A percentile compares a stretch with the other conserved stretches of the same genome.
phyloP scores from a whole-genome alignment of 2,329 filamentous ascomycete genomes.

The Chrysosporium keratinophilum region DNA sequence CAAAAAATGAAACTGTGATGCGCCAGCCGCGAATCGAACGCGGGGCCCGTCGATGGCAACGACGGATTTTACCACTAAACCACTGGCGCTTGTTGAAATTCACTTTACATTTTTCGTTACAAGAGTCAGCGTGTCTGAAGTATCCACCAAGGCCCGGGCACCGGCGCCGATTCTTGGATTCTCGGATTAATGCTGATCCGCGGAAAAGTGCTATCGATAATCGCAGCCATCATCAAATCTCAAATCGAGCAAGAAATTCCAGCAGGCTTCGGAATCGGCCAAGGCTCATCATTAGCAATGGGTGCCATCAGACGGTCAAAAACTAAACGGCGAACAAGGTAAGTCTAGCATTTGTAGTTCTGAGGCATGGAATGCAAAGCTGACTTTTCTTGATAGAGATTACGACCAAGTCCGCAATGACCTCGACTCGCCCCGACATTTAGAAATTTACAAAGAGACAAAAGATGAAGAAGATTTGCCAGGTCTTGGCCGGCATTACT shows the following conservation, averaged over 20 bases:
- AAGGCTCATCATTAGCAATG: conserved; percentile 41
- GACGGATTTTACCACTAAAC: too few species aligned
- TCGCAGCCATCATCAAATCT: too few species aligned
- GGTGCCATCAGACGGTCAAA: conserved; percentile 59
- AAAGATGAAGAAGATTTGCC: conserved; percentile 81
- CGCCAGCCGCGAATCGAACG: too few species aligned
- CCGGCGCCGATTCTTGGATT: too few species aligned
- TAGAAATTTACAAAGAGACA: conserved; percentile 64
- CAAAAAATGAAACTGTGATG: too few species aligned
- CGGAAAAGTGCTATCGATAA: too few species aligned
- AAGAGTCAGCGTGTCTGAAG: too few species aligned
- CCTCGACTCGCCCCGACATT: conserved; percentile 64
- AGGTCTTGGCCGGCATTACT: conserved; percentile 76
- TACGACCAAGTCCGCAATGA: conserved; percentile 87
- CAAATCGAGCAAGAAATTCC: neutral
- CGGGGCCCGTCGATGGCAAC: too few species aligned
- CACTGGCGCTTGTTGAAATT: too few species aligned
- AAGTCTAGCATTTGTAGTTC: conserved; percentile 18
- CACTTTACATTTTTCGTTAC: too few species aligned
- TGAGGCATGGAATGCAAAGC: conserved; percentile 33
- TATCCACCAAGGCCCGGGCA: too few species aligned
- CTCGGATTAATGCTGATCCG: too few species aligned
- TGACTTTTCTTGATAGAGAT: conserved; percentile 52
- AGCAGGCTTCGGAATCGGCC: neutral
- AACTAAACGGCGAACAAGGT: conserved; percentile 63